These are phyloP conservation scores for Copromyces sp. DNA, from an alignment of 495 filamentous ascomycete species.

Conservation along the genomic window DNA sequence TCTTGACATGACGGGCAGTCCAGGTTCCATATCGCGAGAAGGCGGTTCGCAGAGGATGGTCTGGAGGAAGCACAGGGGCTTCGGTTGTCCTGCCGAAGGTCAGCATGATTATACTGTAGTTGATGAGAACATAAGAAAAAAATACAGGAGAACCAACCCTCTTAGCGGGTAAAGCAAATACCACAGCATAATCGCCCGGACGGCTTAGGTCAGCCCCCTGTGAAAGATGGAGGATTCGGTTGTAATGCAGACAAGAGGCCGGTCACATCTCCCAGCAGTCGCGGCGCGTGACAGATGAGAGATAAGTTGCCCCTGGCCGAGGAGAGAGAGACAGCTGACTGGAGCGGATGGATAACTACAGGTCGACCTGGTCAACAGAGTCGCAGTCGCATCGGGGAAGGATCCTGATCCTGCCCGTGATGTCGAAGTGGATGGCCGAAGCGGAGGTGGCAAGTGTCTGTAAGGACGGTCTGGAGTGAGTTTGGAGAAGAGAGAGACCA, in stretches of 20 bases:
- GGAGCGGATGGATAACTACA: not conserved
- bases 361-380: not conserved
- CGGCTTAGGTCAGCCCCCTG: not conserved
- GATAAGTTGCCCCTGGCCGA: not conserved
- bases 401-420: not conserved
- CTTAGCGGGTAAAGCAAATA: conserved; percentile 55
- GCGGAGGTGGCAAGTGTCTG: not conserved
- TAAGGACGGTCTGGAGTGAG: not conserved
- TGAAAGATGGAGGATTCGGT: not conserved
- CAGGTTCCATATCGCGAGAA: conserved; percentile 55
- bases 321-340: not conserved
- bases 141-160: conserved; percentile 37
- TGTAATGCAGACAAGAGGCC: not conserved
- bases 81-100: conserved; percentile 44
- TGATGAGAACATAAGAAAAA: not conserved
- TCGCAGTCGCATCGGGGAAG: not conserved
- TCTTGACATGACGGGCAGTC: conserved; percentile 55
- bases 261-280: not conserved
- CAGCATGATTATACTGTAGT: not conserved
- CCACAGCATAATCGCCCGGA: conserved; percentile 38
- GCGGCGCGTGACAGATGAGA: not conserved
- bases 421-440: not conserved
- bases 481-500: not conserved
- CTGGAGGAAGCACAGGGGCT: conserved; percentile 46
- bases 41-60: conserved; percentile 47